Percentiles rank a stretch among this genome's conserved stretches.
phyloP scores from a whole-genome alignment of 2,329 filamentous ascomycete genomes.

The Stagonosporopsis tanaceti region DNA sequence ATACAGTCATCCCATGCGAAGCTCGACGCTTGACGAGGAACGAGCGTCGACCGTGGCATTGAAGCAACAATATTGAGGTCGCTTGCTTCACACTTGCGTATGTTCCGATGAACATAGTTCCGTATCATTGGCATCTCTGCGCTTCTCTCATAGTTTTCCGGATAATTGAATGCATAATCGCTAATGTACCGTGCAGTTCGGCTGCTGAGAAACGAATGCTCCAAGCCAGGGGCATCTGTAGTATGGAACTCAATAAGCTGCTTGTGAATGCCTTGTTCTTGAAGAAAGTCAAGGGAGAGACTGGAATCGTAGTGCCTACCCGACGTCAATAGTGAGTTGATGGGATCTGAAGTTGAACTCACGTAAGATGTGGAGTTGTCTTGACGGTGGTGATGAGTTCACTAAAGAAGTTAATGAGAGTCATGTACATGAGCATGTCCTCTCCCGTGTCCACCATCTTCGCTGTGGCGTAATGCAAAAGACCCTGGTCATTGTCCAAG shows the following conservation, averaged over 20 bases:
- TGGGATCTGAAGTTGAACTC: constrained; percentile 11
- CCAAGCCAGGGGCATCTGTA: constrained; percentile 58
- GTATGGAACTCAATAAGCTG: constrained; percentile 60
- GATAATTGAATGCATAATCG: constrained; percentile 63
- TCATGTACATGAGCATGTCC: constrained; percentile 68
- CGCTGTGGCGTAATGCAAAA: constrained; percentile 64
- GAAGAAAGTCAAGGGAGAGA: constrained; percentile 62
- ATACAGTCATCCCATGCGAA: constrained; percentile 49
- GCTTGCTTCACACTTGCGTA: constrained; percentile 62
- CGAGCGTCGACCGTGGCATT: constrained; percentile 62
- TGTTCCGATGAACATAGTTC: constrained; percentile 57
- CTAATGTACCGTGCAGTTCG: constrained; percentile 66
- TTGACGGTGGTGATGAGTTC: constrained; percentile 59
- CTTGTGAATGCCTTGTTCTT: constrained; percentile 59
- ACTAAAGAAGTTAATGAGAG: constrained; percentile 64
- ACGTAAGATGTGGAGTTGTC: constrained; percentile 41
- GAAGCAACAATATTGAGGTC: constrained; percentile 66
- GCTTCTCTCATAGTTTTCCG: constrained; percentile 62
- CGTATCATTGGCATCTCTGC: constrained; percentile 56
- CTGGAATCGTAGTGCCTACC: constrained; percentile 48
- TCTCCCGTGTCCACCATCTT: constrained; percentile 64
- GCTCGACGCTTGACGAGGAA: constrained; percentile 53
- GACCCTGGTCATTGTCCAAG: constrained; percentile 43
- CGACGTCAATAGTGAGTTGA: constrained; percentile 5
- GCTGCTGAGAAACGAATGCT: constrained; percentile 62